A percentile compares a stretch with the other conserved stretches of the same genome.
Evolutionary conservation across 148 eudicot genomes (phyloP).

Genomic region (Rhododendron molle): DNA sequence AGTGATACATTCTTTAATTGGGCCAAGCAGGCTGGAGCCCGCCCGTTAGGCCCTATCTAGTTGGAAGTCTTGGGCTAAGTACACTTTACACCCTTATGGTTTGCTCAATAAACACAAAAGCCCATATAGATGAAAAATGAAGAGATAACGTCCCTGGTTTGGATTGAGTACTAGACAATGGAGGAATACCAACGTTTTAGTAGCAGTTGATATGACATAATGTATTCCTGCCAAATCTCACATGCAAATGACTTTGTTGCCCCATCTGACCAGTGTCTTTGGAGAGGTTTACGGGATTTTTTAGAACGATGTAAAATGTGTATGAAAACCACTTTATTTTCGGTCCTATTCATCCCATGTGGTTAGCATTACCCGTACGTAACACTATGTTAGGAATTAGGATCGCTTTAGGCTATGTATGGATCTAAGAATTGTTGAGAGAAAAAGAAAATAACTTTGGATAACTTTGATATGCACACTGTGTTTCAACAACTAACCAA

Average conservation of each 20-base stretch:
- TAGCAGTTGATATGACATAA: neutral
- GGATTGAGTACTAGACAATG: neutral
- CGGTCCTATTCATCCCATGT: neutral
- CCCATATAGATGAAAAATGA: neutral
- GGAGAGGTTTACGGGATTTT: neutral
- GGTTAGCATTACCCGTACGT: neutral
- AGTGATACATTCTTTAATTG: neutral
- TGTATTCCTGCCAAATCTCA: neutral
- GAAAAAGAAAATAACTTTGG: neutral
- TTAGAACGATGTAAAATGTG: neutral
- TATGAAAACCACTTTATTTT: neutral
- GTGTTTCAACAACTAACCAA: neutral
- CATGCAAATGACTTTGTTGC: neutral
- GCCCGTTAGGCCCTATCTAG: neutral
- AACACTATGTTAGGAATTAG: neutral
- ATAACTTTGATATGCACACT: neutral
- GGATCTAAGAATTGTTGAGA: neutral
- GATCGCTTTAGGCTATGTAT: neutral
- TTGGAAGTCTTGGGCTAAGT: neutral
- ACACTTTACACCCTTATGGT: neutral
- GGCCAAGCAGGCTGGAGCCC: neutral
- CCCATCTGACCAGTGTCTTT: neutral
- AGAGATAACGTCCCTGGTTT: neutral
- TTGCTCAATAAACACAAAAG: neutral
- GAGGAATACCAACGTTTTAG: neutral